Conservation (phyloP, 441 rosid genomes). For the Bruguiera hainesii region DNA sequence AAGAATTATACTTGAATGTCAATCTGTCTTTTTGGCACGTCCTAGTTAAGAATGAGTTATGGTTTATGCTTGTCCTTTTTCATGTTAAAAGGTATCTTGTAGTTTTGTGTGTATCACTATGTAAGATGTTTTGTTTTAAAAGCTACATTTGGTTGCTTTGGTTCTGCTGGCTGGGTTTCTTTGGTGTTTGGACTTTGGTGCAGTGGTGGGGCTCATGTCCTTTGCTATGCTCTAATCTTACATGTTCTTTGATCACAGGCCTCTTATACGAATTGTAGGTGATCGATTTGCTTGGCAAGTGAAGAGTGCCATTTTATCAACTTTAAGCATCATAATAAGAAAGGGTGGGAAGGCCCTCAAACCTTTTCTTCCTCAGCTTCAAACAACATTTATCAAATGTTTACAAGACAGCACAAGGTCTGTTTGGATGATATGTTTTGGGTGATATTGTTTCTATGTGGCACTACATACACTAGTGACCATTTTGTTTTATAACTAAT, state of each 20-base stretch:
- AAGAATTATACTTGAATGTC: no score
- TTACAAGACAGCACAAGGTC: slow-evolving; percentile 94
- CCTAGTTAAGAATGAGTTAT: no score
- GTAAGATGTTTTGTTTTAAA: no score
- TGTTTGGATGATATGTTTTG: slow-evolving; percentile 13
- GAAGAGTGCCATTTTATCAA: slow-evolving; percentile 93
- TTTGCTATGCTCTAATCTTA: neutral
- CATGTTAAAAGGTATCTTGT: no score
- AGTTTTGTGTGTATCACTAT: no score
- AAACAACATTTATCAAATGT: slow-evolving; percentile 95
- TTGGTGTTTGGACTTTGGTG: no score
- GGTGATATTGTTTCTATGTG: neutral
- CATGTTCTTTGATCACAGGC: slow-evolving; percentile 51
- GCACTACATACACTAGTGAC: neutral
- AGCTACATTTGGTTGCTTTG: no score
- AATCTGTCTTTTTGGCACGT: no score
- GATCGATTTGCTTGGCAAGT: slow-evolving; percentile 99
- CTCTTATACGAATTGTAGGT: slow-evolving; percentile 95
- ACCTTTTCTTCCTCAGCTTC: slow-evolving; percentile 99
- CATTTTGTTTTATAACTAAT: neutral
- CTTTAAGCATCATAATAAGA: slow-evolving; percentile 74
- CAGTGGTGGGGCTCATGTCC: neutral
- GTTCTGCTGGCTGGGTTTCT: no score
- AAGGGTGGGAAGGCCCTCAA: slow-evolving; percentile 91
- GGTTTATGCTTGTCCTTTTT: no score